phyloP scores from a whole-genome alignment of 345 rosid genomes.

The Camelina neglecta region DNA sequence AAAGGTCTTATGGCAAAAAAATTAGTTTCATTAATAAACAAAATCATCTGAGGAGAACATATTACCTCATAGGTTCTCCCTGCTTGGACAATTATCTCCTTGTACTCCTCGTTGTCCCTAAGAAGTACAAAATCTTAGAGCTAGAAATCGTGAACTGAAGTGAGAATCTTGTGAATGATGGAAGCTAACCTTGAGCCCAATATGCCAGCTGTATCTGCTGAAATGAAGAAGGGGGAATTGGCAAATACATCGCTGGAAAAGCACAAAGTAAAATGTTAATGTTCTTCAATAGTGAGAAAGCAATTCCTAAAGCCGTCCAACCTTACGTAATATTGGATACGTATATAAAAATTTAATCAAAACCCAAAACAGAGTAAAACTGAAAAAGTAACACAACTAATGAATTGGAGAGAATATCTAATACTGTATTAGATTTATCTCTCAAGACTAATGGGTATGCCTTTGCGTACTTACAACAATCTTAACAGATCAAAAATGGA shows the following conservation, averaged over 20 bases:
- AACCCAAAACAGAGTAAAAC: not conserved
- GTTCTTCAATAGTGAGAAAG: conserved; percentile 17
- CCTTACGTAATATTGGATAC: not conserved
- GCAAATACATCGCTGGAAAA: conserved; percentile 79
- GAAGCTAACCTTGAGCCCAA: conserved; percentile 63
- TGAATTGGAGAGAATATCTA: not conserved
- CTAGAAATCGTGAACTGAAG: conserved; percentile 26
- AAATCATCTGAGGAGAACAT: conserved; percentile 17
- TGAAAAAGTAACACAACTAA: conserved; percentile 4
- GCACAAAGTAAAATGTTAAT: conserved; percentile 26
- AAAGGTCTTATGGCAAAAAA: conserved; percentile 7
- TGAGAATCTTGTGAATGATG: conserved; percentile 28
- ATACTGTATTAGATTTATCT: not conserved
- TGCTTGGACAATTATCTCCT: conserved; percentile 77
- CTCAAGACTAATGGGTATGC: conserved; percentile 19
- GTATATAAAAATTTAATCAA: not conserved
- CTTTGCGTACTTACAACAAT: conserved; percentile 27
- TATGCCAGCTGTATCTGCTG: conserved; percentile 81
- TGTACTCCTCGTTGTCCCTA: conserved; percentile 87
- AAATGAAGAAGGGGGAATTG: conserved; percentile 92
- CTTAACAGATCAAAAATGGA: conserved; percentile 15
- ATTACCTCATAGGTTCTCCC: conserved; percentile 85
- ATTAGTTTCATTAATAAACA: conserved; percentile 20
- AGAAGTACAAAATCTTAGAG: conserved; percentile 34
- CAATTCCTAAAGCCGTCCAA: conserved; percentile 33